phyloP scores from a whole-genome alignment of 495 filamentous ascomycete genomes.

The Amniculicola lignicola region DNA sequence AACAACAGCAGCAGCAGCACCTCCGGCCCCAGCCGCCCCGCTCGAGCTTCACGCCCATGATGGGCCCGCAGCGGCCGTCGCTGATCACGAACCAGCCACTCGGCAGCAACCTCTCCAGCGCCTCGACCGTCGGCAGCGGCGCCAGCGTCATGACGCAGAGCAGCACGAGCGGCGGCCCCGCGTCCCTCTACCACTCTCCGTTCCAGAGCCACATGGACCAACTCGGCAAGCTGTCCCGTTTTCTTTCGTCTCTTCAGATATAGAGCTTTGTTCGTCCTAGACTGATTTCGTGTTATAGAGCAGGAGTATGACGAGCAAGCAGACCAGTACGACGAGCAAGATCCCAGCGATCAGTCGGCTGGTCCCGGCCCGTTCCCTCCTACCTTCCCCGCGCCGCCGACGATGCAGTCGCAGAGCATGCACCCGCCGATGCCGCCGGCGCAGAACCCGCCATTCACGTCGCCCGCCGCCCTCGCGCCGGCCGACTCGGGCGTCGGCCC shows the following conservation, averaged over 20 bases:
- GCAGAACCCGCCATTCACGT: conserved; percentile 34
- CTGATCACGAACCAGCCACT: conserved; percentile 34
- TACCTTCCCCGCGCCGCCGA: conserved; percentile 50
- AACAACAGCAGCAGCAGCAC: conserved; percentile 46
- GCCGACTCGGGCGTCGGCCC: conserved; percentile 41
- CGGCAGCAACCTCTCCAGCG: conserved; percentile 34
- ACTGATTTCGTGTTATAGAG: conserved; percentile 79
- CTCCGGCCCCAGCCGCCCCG: conserved; percentile 41
- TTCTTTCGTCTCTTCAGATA: conserved; percentile 52
- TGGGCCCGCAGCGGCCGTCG: conserved; percentile 36
- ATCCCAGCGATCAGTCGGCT: conserved; percentile 48
- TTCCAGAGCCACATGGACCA: conserved; percentile 96
- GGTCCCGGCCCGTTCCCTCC: conserved; percentile 66
- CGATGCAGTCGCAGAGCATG: conserved; percentile 46
- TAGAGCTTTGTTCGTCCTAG: conserved; percentile 79
- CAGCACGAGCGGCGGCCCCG: conserved; percentile 40
- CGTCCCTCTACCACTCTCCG: conserved; percentile 69
- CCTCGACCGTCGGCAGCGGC: conserved; percentile 32
- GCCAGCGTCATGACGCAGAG: conserved; percentile 37
- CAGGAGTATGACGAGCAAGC: conserved; percentile 98
- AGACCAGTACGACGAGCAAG: conserved; percentile 85
- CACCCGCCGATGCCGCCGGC: conserved; percentile 36
- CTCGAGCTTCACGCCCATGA: conserved; percentile 36
- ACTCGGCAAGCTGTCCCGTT: conserved; percentile 82
- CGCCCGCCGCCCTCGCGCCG: conserved; percentile 32